These are phyloP conservation scores for Fusarium graminum DNA, from an alignment of 2,329 filamentous ascomycete genomes.

Conservation along the genomic window DNA sequence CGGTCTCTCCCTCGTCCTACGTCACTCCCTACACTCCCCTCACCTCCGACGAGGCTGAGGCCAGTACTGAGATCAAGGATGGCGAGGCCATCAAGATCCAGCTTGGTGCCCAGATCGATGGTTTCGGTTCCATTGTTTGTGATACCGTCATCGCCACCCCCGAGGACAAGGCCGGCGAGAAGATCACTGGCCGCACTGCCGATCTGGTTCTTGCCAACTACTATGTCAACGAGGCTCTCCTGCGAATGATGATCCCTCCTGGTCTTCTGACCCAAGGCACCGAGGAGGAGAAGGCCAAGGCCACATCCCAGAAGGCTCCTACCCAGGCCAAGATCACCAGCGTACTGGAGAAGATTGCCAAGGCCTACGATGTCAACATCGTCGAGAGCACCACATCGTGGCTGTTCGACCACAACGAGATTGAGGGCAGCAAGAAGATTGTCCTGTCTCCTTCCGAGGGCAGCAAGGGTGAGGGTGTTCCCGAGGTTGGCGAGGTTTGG, in stretches of 20 bases:
- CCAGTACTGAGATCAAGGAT: constrained; percentile 80
- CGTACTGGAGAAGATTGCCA: constrained; percentile 90
- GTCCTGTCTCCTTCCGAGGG: constrained; percentile 89
- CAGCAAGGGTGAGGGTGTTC: constrained; percentile 88
- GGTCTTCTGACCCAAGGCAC: constrained; percentile 84
- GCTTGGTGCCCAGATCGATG: constrained; percentile 98
- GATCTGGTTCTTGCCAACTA: constrained; percentile 91
- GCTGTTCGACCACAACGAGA: constrained; percentile 96
- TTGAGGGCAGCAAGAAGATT: constrained; percentile 98
- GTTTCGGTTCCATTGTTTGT: constrained; percentile 95
- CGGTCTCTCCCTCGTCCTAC: constrained; percentile 92
- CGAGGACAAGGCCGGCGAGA: constrained; percentile 71
- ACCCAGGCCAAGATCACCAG: constrained; percentile 88
- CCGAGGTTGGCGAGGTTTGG: constrained; percentile 95
- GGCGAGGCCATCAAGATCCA: constrained; percentile 97
- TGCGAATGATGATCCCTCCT: constrained; percentile 92
- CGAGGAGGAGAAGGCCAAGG: constrained; percentile 96
- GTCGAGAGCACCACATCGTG: constrained; percentile 99
- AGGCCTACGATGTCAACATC: constrained; percentile 89
- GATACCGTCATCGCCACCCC: constrained; percentile 84
- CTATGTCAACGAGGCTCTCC: constrained; percentile 94
- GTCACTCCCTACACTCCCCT: constrained; percentile 97
- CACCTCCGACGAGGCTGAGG: constrained; percentile 86
- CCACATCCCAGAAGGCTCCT: constrained; percentile 82
- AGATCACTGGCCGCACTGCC: constrained; percentile 80